These are phyloP conservation scores for Cytospora schulzeri DNA, from an alignment of 2,329 filamentous ascomycete species.

Conservation along the genomic window DNA sequence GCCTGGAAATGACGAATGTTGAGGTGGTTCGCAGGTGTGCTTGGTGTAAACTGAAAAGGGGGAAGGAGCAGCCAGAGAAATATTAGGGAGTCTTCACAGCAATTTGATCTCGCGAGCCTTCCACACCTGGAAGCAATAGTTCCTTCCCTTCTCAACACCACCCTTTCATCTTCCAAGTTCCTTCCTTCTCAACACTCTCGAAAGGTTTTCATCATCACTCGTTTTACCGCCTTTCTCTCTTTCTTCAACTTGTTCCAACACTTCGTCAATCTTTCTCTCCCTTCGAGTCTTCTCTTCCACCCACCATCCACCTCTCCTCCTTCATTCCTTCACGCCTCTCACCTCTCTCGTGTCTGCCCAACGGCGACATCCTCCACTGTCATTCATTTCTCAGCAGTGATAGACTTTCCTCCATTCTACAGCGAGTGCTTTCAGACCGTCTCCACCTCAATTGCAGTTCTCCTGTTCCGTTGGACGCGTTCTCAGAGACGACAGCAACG, in stretches of 20 bases:
- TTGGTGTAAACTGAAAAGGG: not conserved
- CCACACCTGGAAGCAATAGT: conserved; percentile 14
- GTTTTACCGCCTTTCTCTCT: conserved; percentile 17
- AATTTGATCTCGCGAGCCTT: not conserved
- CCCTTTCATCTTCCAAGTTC: conserved; percentile 22
- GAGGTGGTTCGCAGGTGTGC: not conserved
- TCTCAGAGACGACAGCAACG: not conserved
- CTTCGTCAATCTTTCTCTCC: conserved; percentile 14
- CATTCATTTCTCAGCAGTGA: conserved; percentile 24
- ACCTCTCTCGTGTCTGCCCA: not conserved
- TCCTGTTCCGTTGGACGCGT: not conserved
- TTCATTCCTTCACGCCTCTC: not conserved
- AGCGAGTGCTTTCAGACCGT: not conserved
- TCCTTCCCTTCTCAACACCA: conserved; percentile 23
- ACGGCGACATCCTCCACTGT: conserved; percentile 14
- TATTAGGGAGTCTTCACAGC: not conserved
- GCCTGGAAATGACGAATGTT: not conserved
- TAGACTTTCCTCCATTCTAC: not conserved
- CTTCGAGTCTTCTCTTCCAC: conserved; percentile 23
- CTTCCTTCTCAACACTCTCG: not conserved
- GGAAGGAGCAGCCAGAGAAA: conserved; percentile 6
- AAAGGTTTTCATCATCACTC: not conserved
- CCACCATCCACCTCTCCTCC: conserved; percentile 8
- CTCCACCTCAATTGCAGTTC: not conserved
- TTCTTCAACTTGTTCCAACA: conserved; percentile 25